Evolutionary conservation across 768 basidiomycete species (phyloP).

Genomic region (Sarcodon aspratus): DNA sequence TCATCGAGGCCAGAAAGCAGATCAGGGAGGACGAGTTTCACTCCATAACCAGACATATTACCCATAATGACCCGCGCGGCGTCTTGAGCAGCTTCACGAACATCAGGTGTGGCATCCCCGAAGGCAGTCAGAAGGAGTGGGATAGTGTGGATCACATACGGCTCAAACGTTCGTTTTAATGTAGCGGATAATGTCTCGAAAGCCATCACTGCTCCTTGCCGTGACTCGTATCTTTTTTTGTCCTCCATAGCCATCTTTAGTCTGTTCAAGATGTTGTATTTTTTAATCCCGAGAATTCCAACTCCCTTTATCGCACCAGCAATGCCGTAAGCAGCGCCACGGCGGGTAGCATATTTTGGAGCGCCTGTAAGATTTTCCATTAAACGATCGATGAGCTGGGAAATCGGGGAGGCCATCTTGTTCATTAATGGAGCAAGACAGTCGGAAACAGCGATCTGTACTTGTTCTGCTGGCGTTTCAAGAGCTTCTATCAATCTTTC

Average conservation of each 20-base stretch:
- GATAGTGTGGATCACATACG: slow-evolving; percentile 77
- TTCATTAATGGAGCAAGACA: slow-evolving; percentile 84
- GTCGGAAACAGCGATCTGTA: slow-evolving; percentile 93
- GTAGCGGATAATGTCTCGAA: slow-evolving; percentile 85
- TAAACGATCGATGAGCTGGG: slow-evolving; percentile 61
- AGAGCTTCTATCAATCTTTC: slow-evolving; percentile 81
- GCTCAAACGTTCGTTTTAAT: slow-evolving; percentile 87
- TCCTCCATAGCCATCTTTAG: slow-evolving; percentile 73
- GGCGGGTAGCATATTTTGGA: slow-evolving; percentile 82
- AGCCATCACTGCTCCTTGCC: slow-evolving; percentile 92
- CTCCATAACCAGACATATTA: slow-evolving; percentile 86
- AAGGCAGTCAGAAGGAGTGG: slow-evolving; percentile 77
- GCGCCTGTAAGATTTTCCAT: slow-evolving; percentile 68
- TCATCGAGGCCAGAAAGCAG: slow-evolving; percentile 88
- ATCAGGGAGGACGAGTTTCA: slow-evolving; percentile 89
- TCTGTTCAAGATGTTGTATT: slow-evolving; percentile 66
- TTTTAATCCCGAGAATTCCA: slow-evolving; percentile 77
- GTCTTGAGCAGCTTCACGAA: slow-evolving; percentile 89
- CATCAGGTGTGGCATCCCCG: slow-evolving; percentile 78
- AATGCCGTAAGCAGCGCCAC: slow-evolving; percentile 95
- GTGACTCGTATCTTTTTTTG: slow-evolving; percentile 76
- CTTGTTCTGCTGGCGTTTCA: slow-evolving; percentile 90
- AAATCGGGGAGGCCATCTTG: slow-evolving; percentile 48
- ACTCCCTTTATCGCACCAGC: slow-evolving; percentile 90
- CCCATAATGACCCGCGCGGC: slow-evolving; percentile 92